phyloP scores from a whole-genome alignment of 2,329 filamentous ascomycete species.

The Lachnellula subtilissima region DNA sequence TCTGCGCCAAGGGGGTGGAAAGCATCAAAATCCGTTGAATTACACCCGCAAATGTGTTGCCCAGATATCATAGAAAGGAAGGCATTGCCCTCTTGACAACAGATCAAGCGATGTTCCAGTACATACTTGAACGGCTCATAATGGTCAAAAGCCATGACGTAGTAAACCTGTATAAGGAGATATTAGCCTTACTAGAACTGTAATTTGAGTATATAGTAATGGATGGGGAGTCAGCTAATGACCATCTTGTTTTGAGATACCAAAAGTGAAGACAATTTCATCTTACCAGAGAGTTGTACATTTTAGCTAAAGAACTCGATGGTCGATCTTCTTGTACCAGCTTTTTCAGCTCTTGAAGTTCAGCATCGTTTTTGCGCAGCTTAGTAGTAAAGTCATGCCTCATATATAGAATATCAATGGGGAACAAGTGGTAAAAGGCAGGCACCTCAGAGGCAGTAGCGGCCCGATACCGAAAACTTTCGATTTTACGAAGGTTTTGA shows the following conservation, averaged over 20 bases:
- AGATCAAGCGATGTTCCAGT: not conserved
- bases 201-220: no score
- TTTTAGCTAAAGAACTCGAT: not conserved
- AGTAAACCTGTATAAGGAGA: not conserved
- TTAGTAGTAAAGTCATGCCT: not conserved
- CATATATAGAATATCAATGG: no score
- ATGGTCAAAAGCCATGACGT: not conserved
- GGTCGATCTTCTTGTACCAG: not conserved
- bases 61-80: not conserved
- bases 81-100: not conserved
- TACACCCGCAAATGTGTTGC: not conserved
- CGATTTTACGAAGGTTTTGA: not conserved
- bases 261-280: no score
- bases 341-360: not conserved
- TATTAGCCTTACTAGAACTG: no score
- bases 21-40: not conserved
- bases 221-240: no score
- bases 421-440: not conserved
- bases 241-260: no score
- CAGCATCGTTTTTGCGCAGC: not conserved
- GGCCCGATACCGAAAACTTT: not conserved
- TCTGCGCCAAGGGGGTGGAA: not conserved
- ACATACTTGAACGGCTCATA: not conserved
- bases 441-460: not conserved
- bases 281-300: not conserved